These are phyloP conservation scores for Chiua virens DNA, from an alignment of 768 basidiomycete genomes.

Conservation along the genomic window DNA sequence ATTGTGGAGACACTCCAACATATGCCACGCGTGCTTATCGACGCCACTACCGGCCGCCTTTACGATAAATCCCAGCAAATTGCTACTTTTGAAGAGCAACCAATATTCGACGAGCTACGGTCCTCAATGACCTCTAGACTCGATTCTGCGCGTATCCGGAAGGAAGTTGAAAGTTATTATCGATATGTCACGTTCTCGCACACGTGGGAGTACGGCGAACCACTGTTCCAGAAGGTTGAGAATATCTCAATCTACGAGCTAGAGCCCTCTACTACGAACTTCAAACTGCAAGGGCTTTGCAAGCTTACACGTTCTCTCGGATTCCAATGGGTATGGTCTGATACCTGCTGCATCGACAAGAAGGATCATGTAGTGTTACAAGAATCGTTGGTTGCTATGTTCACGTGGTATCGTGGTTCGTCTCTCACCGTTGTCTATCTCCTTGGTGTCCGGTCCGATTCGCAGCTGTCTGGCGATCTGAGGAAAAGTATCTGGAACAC, in stretches of 20 bases:
- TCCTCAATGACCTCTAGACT: slow-evolving; percentile 1
- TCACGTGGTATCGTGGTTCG: background rate
- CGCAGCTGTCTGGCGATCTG: background rate
- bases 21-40: background rate
- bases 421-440: background rate
- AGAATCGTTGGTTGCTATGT: slow-evolving; percentile 1
- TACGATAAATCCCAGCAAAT: background rate
- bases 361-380: background rate
- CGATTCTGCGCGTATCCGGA: background rate
- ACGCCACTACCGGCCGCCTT: background rate
- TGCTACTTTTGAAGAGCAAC: background rate
- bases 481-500: background rate
- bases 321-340: background rate
- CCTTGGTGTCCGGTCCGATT: background rate
- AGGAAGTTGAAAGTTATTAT: background rate
- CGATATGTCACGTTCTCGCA: slow-evolving; percentile 2
- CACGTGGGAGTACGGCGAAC: background rate
- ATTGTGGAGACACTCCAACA: background rate
- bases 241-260: background rate
- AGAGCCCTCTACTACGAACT: background rate
- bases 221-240: background rate
- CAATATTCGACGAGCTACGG: background rate
- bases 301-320: background rate
- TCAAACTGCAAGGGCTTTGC: background rate
- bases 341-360: background rate